Evolutionary conservation across 192 early-diverging fungal species (phyloP).

Genomic region (Chytriomyces confervae): DNA sequence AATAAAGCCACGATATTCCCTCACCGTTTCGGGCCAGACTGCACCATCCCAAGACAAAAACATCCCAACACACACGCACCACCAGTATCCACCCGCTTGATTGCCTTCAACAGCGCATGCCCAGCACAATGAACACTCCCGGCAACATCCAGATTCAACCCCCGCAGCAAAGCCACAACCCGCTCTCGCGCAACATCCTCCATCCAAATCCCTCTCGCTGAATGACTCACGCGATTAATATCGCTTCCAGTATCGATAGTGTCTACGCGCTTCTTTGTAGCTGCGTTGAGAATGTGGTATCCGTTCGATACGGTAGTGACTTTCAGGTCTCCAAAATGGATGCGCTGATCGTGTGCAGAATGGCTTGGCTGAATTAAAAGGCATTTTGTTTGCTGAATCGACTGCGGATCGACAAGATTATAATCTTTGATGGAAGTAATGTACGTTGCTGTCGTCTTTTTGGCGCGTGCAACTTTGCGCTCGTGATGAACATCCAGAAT

Average conservation of each 20-base stretch:
- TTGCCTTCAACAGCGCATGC: slow-evolving; percentile 49
- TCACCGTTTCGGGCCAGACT: slow-evolving; percentile 2
- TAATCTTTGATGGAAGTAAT: slow-evolving; percentile 61
- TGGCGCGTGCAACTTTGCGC: slow-evolving; percentile 47
- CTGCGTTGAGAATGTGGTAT: slow-evolving; percentile 60
- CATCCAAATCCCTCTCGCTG: slow-evolving; percentile 53
- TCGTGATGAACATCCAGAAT: slow-evolving; percentile 61
- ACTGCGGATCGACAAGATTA: slow-evolving; percentile 57
- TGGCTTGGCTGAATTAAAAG: not conserved
- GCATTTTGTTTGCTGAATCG: slow-evolving; percentile 9
- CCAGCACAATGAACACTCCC: slow-evolving; percentile 59
- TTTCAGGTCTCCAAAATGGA: slow-evolving; percentile 31
- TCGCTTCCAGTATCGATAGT: slow-evolving; percentile 50
- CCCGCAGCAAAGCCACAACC: slow-evolving; percentile 20
- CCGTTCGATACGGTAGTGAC: slow-evolving; percentile 64
- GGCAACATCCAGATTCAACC: slow-evolving; percentile 44
- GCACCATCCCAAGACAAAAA: slow-evolving; percentile 9
- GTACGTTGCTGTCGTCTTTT: slow-evolving; percentile 54
- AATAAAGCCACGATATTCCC: not conserved
- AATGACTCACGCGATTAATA: slow-evolving; percentile 52
- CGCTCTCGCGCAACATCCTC: slow-evolving; percentile 43
- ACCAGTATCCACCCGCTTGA: slow-evolving; percentile 37
- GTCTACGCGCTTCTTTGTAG: slow-evolving; percentile 52
- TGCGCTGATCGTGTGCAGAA: slow-evolving; percentile 36
- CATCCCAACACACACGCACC: slow-evolving; percentile 31